Conservation (phyloP, 2,329 filamentous ascomycete species). For the Sclerotiophoma versabilis region DNA sequence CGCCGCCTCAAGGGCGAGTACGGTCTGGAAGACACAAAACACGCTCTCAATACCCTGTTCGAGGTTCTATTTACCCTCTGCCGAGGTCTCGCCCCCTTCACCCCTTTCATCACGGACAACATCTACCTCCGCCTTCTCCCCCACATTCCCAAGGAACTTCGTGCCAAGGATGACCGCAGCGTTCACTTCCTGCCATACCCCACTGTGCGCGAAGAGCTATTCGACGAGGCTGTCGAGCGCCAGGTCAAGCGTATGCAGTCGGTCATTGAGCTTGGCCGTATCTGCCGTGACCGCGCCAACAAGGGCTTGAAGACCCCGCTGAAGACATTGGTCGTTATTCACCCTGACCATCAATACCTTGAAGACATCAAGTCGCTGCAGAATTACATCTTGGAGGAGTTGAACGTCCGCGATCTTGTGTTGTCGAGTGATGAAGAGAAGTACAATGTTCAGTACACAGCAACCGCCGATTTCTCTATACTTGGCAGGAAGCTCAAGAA, state of each 20-base stretch:
- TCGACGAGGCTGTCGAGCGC: slow-evolving; percentile 84
- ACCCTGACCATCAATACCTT: slow-evolving; percentile 81
- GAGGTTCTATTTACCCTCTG: slow-evolving; percentile 91
- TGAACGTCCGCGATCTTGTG: slow-evolving; percentile 87
- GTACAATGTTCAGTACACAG: slow-evolving; percentile 92
- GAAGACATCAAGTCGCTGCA: slow-evolving; percentile 86
- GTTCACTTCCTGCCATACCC: slow-evolving; percentile 95
- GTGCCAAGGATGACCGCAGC: slow-evolving; percentile 77
- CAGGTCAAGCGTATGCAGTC: slow-evolving; percentile 91
- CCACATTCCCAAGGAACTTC: slow-evolving; percentile 76
- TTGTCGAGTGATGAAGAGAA: slow-evolving; percentile 86
- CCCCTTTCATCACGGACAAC: slow-evolving; percentile 92
- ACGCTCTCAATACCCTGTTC: slow-evolving; percentile 92
- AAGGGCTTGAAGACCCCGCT: slow-evolving; percentile 90
- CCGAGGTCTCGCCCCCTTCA: slow-evolving; percentile 90
- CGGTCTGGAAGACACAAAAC: slow-evolving; percentile 82
- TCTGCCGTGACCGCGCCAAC: slow-evolving; percentile 82
- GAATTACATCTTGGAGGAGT: slow-evolving; percentile 87
- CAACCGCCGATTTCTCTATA: slow-evolving; percentile 89
- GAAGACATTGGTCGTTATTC: slow-evolving; percentile 87
- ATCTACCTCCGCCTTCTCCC: slow-evolving; percentile 87
- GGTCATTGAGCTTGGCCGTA: slow-evolving; percentile 88
- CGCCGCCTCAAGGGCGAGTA: slow-evolving; percentile 90
- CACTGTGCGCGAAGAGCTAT: slow-evolving; percentile 85
- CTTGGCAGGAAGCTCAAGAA: slow-evolving; percentile 98